A percentile compares a stretch with the other conserved stretches of the same genome.
Conservation (phyloP, 495 filamentous ascomycete species). For the Schizothecium vesticola region DNA sequence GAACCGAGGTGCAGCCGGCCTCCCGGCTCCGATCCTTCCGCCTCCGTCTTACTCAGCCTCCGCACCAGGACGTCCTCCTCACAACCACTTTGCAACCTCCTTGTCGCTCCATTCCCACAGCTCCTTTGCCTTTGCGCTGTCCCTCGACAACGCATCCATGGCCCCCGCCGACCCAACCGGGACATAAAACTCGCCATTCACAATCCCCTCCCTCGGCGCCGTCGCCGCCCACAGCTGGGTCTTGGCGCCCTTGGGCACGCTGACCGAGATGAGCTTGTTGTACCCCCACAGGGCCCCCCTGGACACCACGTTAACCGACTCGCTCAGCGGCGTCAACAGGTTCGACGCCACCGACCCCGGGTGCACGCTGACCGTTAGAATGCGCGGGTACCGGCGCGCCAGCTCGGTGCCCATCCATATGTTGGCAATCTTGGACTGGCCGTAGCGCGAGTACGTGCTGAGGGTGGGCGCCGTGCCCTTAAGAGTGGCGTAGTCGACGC, state of each 20-base stretch:
- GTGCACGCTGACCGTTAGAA: slow-evolving; percentile 52
- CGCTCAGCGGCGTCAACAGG: slow-evolving; percentile 34
- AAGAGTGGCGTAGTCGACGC: slow-evolving; percentile 34
- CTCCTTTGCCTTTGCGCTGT: not conserved
- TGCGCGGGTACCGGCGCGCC: slow-evolving; percentile 50
- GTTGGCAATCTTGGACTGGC: slow-evolving; percentile 62
- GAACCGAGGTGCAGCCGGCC: not conserved
- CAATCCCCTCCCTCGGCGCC: slow-evolving; percentile 1
- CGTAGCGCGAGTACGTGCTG: slow-evolving; percentile 48
- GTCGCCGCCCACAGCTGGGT: slow-evolving; percentile 60
- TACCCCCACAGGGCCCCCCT: slow-evolving; percentile 8
- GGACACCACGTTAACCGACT: slow-evolving; percentile 5
- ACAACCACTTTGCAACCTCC: not conserved
- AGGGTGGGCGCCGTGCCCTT: slow-evolving; percentile 32
- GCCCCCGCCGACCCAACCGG: not conserved
- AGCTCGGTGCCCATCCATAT: slow-evolving; percentile 58
- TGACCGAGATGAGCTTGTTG: slow-evolving; percentile 22
- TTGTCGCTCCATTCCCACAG: not conserved
- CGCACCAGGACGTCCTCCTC: not conserved
- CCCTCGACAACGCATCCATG: not conserved
- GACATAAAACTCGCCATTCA: not conserved
- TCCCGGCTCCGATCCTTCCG: not conserved
- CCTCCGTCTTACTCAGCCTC: not conserved
- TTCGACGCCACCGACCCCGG: slow-evolving; percentile 60
- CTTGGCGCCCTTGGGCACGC: slow-evolving; percentile 44